Conservation (phyloP, 208 protist genomes). For the Naegleria lovaniensis region DNA sequence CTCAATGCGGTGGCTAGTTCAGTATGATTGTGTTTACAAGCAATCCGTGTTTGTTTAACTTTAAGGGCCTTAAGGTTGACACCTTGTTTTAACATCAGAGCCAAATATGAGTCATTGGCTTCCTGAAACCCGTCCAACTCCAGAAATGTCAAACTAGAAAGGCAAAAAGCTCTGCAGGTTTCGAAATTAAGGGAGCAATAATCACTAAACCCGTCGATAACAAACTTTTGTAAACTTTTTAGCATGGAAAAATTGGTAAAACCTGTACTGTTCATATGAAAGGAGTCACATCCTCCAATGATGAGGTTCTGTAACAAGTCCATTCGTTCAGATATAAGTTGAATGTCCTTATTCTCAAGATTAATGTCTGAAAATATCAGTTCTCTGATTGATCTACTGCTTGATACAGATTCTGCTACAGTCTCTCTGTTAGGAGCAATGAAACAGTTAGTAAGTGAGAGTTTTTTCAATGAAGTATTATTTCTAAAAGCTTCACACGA, state of each 20-base stretch:
- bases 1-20: neutral
- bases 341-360: neutral
- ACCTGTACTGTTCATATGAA: neutral
- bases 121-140: neutral
- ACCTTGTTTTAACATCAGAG: neutral
- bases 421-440: neutral
- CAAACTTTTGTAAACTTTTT: neutral
- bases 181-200: neutral
- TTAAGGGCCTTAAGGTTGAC: neutral
- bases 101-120: neutral
- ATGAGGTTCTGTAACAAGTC: neutral
- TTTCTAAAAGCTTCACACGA: neutral
- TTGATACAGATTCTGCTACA: neutral
- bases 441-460: neutral
- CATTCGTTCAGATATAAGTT: neutral
- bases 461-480: neutral
- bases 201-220: neutral
- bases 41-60: neutral
- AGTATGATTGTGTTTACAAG: neutral
- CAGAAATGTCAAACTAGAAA: neutral
- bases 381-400: neutral
- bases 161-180: neutral
- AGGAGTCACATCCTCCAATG: neutral
- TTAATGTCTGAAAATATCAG: neutral
- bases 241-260: neutral